Conservation (phyloP, 1,284 basidiomycete species). For the Pisolithus thermaeus region DNA sequence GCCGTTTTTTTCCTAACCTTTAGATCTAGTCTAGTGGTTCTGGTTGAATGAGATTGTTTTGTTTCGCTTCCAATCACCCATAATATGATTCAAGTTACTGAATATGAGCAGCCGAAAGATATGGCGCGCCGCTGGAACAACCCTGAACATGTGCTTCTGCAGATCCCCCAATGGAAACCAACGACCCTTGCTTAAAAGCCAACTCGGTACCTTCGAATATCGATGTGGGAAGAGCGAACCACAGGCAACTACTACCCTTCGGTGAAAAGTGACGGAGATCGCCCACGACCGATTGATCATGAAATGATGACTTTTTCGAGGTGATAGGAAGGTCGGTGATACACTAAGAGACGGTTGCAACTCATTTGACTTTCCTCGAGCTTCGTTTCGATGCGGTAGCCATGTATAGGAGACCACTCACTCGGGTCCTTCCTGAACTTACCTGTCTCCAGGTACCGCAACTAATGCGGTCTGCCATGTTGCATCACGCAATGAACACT, state of each 20-base stretch:
- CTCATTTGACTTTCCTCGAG: no score
- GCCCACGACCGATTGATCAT: slow-evolving; percentile 34
- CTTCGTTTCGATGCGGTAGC: no score
- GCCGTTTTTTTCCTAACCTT: slow-evolving; percentile 21
- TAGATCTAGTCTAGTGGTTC: slow-evolving; percentile 34
- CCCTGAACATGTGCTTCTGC: neutral
- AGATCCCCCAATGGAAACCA: slow-evolving; percentile 34
- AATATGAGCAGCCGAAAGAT: slow-evolving; percentile 29
- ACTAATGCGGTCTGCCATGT: no score
- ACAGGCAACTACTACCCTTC: slow-evolving; percentile 36
- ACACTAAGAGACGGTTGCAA: no score
- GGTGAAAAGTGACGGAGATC: slow-evolving; percentile 41
- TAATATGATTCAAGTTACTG: slow-evolving; percentile 32
- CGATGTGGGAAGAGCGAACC: slow-evolving; percentile 34
- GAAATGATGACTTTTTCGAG: neutral
- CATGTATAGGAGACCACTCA: no score
- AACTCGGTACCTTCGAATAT: slow-evolving; percentile 40
- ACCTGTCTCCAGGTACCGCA: no score
- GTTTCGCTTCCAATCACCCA: slow-evolving; percentile 22
- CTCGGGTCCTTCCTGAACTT: no score
- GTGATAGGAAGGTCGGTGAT: neutral
- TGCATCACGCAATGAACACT: no score
- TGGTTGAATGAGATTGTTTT: slow-evolving; percentile 30
- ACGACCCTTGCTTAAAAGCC: slow-evolving; percentile 32
- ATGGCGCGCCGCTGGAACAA: no score